Percentiles rank a stretch among this genome's conserved stretches.
These are phyloP conservation scores for Zizania latifolia DNA, from an alignment of 176 grass and related monocot species.

Conservation along the genomic window DNA sequence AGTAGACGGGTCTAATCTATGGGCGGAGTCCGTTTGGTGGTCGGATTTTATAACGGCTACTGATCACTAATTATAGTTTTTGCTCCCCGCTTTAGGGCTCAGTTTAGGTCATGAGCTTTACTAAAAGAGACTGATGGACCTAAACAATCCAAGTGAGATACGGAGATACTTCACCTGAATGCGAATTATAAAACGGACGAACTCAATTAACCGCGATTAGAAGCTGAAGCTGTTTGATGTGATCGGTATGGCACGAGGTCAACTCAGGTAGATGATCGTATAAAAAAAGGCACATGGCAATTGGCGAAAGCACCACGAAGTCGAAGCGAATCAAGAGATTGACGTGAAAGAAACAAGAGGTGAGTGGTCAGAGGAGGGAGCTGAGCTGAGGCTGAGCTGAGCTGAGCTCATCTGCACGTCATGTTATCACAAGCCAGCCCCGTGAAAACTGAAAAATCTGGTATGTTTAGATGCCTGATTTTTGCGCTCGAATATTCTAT, in stretches of 20 bases:
- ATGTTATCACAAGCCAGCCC: no score
- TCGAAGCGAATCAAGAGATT: no score
- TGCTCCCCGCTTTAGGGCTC: no score
- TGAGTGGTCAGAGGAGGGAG: background rate
- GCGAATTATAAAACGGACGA: background rate
- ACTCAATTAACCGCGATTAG: background rate
- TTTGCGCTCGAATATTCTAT: no score
- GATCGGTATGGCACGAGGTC: background rate
- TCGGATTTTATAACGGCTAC: background rate
- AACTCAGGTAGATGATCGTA: background rate
- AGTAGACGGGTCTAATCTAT: background rate
- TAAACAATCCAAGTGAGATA: background rate
- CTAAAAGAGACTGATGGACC: background rate
- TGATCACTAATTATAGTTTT: no score
- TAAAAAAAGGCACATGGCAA: no score
- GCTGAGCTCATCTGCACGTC: slow-evolving; percentile 34
- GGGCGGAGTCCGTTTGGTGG: slow-evolving; percentile 16
- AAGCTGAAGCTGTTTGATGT: no score
- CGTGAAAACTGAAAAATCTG: background rate
- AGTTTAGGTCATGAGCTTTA: background rate
- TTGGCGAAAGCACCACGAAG: slow-evolving; percentile 30
- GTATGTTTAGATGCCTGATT: no score
- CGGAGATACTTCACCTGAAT: slow-evolving; percentile 18
- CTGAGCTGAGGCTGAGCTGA: no score
- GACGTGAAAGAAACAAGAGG: no score